Evolutionary conservation across 495 filamentous ascomycete genomes (phyloP), one percentile per base, ranked within the genome.

Genomic region (Aspergillus nanangensis): DNA sequence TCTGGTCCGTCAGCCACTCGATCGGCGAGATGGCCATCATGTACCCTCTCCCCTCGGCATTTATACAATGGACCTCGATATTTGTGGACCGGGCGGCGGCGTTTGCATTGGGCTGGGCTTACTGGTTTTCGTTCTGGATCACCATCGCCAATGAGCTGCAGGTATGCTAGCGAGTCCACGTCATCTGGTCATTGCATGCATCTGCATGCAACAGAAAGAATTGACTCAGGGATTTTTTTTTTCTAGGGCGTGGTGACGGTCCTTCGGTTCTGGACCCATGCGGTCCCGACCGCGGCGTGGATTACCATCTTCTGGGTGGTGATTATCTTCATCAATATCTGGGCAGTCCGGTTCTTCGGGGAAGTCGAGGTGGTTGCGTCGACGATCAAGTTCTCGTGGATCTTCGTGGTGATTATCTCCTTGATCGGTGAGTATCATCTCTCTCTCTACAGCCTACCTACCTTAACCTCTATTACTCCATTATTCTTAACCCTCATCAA

Each of bases 41-140:
- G 44, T 69, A 81, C 53, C 82, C 82, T 8, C 74, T 79, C 8
- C 77, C 78, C 8, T 80, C 67, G 38, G 73, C 62, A 20, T 75
- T 76, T 51, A 69, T 64, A 36, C 70, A 67, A 43, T 74, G 72
- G 63, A 55, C 65, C 3, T 55, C 50, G 34, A 69, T 70, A 17
- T 78, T 78, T 51, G 66, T 76, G 43, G 70, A 75, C 51, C 63
- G 62, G 2, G 61, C 72, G 11, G 66, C 66, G 44, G 71, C 67
- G 11, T 76, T 76, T 48, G 69, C 74, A 20, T 65, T 76, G 45
- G 74, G 74, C 14, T 78, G 72, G 72, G 68, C 73, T 10, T 78
- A 78, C 44, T 71, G 66, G 56, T 61, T 74, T 38, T 59, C 62
- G 25, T 71, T 63, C 61, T 59, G 56, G 29, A 69, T 69, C 41